phyloP scores from a whole-genome alignment of 768 basidiomycete genomes.

The Xerocomus spinulosus region DNA sequence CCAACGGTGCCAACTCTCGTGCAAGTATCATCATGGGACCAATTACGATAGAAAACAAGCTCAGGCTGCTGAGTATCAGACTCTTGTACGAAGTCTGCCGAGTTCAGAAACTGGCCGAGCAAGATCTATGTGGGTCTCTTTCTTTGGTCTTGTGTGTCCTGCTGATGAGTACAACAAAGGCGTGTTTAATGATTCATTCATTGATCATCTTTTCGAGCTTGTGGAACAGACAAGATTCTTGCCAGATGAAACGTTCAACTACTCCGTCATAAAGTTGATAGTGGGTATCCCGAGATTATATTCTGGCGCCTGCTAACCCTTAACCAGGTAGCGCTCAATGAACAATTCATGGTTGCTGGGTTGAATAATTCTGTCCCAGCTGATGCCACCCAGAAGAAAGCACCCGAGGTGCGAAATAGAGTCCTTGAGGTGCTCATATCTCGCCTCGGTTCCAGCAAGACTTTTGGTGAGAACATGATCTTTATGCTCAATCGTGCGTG shows the following conservation, averaged over 20 bases:
- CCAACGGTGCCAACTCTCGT: conserved; percentile 24
- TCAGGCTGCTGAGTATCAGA: conserved; percentile 65
- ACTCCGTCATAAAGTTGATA: conserved; percentile 90
- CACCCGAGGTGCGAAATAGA: conserved; percentile 59
- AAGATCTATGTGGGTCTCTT: conserved; percentile 67
- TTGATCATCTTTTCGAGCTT: conserved; percentile 86
- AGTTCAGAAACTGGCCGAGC: conserved; percentile 74
- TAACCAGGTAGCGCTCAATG: conserved; percentile 84
- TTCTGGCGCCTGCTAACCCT: conserved; percentile 6
- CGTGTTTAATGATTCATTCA: conserved; percentile 76
- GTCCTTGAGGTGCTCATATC: conserved; percentile 80
- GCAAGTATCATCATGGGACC: conserved; percentile 39
- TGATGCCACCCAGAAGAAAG: conserved; percentile 24
- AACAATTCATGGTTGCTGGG: conserved; percentile 96
- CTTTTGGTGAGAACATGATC: conserved; percentile 97
- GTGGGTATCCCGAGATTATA: conserved; percentile 41
- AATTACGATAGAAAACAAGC: conserved; percentile 79
- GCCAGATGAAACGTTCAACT: conserved; percentile 91
- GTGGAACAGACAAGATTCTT: conserved; percentile 88
- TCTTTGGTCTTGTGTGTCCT: not conserved
- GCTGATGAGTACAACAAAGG: conserved; percentile 38
- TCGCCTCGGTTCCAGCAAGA: conserved; percentile 83
- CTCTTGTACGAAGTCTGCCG: conserved; percentile 91
- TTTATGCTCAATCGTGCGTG: conserved; percentile 97
- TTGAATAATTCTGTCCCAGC: conserved; percentile 34